Base-by-base conservation (phyloP, 768 basidiomycete genomes). In the Amanita exitialis region DNA sequence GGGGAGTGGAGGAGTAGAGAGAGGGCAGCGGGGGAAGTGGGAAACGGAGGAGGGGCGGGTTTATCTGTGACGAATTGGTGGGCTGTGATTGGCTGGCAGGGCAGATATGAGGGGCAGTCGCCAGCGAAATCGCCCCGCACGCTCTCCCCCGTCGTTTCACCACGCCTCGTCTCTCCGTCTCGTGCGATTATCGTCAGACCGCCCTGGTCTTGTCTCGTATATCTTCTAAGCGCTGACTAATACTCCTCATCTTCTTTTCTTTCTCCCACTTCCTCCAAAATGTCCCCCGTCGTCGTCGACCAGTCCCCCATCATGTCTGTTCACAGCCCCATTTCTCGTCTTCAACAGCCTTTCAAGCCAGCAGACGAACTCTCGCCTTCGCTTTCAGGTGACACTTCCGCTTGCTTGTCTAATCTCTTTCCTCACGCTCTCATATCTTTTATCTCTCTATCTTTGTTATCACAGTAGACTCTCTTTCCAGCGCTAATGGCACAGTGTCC, bases 221-320 rank as follows among this genome's bases (percentile, higher is more conserved):
- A 4, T 53, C 38, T 37, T 21, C 46, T 30, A 32, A 12, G 1
- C 28, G 18, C 47, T 25, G 21, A 25, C 34, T 48, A 37, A 36
- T 48, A 37, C 16, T 27, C 28, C 20, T 23, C 15, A 21, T 16
- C 36, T 16, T 16, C 34, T 25, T 27, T 37, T 28, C 15, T 20
- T 32, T 16, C 28, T 41, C 28, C 13, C 30, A 30, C 15, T 20
- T 32, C 16, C 9, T 25, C 41, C 28, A 61, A 63, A 60, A 79
- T 79, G 79, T 72, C 79, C 44, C 73, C 78, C 62, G 74, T 80
- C 61, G 72, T 79, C 56, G 69, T 82, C 57, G 78, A 81, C 61
- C 62, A 75, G 30, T 51, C 50, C 7, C 76, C 77, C 39, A 66
- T 73, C 28, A 58, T 78, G 59, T 72, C 66, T 65, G 72, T 79